These are phyloP conservation scores for Vinca minor DNA, from an alignment of 257 asterid genomes.

Conservation along the genomic window DNA sequence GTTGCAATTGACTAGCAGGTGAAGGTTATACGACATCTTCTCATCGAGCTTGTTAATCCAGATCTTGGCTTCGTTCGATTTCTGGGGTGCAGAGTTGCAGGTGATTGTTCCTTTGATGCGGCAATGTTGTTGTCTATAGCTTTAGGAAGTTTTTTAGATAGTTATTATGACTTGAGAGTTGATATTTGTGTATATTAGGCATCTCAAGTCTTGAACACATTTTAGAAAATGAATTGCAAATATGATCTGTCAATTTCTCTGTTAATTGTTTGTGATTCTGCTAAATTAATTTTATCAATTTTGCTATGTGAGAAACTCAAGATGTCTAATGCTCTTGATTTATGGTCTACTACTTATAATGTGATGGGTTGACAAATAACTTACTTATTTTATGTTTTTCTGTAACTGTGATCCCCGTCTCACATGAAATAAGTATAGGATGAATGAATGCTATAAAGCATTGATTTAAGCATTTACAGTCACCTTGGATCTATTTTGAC, in stretches of 20 bases:
- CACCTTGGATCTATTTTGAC: no score
- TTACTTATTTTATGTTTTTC: no score
- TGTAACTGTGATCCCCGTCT: no score
- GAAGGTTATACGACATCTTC: neutral
- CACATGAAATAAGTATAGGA: no score
- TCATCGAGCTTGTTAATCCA: neutral
- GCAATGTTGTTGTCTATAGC: conserved; percentile 14
- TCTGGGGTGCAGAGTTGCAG: conserved; percentile 3
- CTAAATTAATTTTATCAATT: neutral
- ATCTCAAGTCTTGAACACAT: conserved; percentile 3
- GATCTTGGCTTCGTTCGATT: conserved; percentile 7
- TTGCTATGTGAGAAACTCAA: no score
- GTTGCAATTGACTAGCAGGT: neutral
- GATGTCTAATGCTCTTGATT: no score
- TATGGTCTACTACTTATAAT: no score
- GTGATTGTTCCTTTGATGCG: neutral
- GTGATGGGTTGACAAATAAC: no score
- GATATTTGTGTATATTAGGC: no score
- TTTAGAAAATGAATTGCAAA: conserved; percentile 17
- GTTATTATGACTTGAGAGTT: conserved; percentile 6
- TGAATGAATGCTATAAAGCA: no score
- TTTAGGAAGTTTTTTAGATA: conserved; percentile 8
- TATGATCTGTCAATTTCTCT: neutral
- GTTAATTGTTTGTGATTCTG: neutral
- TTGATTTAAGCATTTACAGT: no score